Evolutionary conservation across 495 filamentous ascomycete species (phyloP).

Genomic region (Cryomyces minteri): DNA sequence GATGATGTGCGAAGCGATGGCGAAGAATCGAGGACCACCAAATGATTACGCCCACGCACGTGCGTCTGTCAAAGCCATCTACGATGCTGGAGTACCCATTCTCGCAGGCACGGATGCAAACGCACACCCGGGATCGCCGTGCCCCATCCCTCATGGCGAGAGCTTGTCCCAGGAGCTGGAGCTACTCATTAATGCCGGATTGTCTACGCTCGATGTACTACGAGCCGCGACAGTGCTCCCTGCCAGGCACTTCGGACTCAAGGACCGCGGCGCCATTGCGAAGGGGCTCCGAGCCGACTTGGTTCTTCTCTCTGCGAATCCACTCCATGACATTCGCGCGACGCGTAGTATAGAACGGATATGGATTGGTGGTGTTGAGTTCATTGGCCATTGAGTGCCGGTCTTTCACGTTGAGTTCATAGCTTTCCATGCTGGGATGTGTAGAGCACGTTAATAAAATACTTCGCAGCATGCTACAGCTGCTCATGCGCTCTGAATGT

Average conservation of each 20-base stretch:
- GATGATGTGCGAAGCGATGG: neutral
- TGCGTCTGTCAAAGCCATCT: neutral
- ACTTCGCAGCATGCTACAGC: too few relatives aligned
- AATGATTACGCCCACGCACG: neutral
- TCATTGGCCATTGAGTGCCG: too few relatives aligned
- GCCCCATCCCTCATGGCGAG: neutral
- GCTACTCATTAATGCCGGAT: constrained; percentile 17
- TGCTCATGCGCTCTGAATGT: too few relatives aligned
- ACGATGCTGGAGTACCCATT: constrained; percentile 2
- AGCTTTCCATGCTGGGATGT: too few relatives aligned
- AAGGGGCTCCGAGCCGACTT: constrained; percentile 17
- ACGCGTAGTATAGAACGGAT: neutral
- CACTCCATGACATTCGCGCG: constrained; percentile 6
- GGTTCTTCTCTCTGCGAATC: constrained; percentile 18
- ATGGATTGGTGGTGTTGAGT: neutral
- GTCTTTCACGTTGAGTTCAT: too few relatives aligned
- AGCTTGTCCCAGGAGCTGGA: constrained; percentile 18
- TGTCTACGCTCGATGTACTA: constrained; percentile 17
- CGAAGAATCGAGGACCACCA: neutral
- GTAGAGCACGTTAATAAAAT: too few relatives aligned
- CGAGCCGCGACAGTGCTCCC: constrained; percentile 13
- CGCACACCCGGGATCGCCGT: neutral
- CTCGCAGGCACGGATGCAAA: constrained; percentile 6
- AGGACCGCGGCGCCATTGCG: constrained; percentile 15
- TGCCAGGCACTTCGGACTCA: constrained; percentile 16